Percentiles rank a stretch among this genome's conserved stretches.
These are phyloP conservation scores for Fragaria vesca DNA, from an alignment of 306 rosid genomes.

Conservation along the genomic window DNA sequence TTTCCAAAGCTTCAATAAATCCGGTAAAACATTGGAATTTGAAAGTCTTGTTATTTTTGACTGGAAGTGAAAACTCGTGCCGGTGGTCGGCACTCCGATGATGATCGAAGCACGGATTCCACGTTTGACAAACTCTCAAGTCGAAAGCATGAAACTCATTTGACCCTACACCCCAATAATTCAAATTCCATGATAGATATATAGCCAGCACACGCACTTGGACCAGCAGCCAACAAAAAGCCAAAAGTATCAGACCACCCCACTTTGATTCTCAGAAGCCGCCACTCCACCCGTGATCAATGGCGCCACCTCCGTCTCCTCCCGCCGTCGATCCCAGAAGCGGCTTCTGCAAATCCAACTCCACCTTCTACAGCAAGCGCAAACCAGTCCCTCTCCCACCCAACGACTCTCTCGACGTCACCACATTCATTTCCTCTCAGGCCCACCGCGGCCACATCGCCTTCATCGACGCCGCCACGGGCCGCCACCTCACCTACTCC, in stretches of 20 bases:
- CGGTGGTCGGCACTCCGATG: not conserved
- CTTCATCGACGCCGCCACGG: conserved; percentile 80
- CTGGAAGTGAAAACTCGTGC: not conserved
- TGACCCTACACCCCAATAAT: not conserved
- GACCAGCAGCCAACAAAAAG: not conserved
- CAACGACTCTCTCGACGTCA: conserved; percentile 48
- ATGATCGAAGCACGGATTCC: not conserved
- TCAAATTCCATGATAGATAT: not conserved
- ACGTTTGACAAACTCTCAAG: not conserved
- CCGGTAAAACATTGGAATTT: not conserved
- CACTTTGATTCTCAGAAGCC: not conserved
- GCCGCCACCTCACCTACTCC: conserved; percentile 50
- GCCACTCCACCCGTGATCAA: not conserved
- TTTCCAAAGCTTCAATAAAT: too few relatives aligned
- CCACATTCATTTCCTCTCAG: conserved; percentile 77
- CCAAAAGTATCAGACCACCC: not conserved
- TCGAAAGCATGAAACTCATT: not conserved
- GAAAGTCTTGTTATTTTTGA: not conserved
- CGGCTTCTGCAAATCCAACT: conserved; percentile 65
- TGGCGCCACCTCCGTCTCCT: conserved; percentile 2
- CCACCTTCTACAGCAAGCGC: conserved; percentile 72
- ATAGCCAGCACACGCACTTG: not conserved
- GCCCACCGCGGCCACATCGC: conserved; percentile 68
- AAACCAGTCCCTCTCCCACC: conserved; percentile 55
- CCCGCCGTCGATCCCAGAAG: conserved; percentile 41